phyloP scores from a whole-genome alignment of 1,139 yeast species.

The Yarrowia galli region DNA sequence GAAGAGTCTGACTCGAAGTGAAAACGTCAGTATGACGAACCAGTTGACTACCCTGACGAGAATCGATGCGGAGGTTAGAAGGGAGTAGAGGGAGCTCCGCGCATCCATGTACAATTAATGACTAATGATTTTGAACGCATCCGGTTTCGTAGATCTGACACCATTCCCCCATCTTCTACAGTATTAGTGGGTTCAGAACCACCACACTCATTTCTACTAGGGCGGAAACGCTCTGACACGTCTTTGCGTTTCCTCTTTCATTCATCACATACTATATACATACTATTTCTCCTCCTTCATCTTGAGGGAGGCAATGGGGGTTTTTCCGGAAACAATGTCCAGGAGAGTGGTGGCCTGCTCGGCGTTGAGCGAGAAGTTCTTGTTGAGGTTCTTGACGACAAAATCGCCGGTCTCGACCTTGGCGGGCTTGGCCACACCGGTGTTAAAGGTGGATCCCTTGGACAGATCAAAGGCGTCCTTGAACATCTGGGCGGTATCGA shows the following conservation, averaged over 20 bases:
- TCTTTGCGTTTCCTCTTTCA: not conserved
- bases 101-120: slow-evolving; percentile 7
- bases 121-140: not conserved
- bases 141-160: not conserved
- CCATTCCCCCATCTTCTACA: not conserved
- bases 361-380: slow-evolving; percentile 47
- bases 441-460: slow-evolving; percentile 37
- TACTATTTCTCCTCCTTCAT: slow-evolving; percentile 35
- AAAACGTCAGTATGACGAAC: slow-evolving; percentile 42
- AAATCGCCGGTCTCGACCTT: slow-evolving; percentile 21
- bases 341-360: slow-evolving; percentile 42
- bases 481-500: slow-evolving; percentile 18
- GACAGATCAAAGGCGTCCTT: slow-evolving; percentile 10
- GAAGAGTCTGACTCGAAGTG: slow-evolving; percentile 46
- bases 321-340: slow-evolving; percentile 34
- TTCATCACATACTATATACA: slow-evolving; percentile 34
- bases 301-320: slow-evolving; percentile 26
- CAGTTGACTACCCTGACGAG: slow-evolving; percentile 40
- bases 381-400: slow-evolving; percentile 45
- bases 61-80: slow-evolving; percentile 19
- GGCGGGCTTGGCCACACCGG: slow-evolving; percentile 39
- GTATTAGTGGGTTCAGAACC: not conserved
- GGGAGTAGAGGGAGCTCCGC: slow-evolving; percentile 16
- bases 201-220: not conserved
- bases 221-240: not conserved